Base-by-base conservation (phyloP, 345 rosid species). In the Citrus inodora region DNA sequence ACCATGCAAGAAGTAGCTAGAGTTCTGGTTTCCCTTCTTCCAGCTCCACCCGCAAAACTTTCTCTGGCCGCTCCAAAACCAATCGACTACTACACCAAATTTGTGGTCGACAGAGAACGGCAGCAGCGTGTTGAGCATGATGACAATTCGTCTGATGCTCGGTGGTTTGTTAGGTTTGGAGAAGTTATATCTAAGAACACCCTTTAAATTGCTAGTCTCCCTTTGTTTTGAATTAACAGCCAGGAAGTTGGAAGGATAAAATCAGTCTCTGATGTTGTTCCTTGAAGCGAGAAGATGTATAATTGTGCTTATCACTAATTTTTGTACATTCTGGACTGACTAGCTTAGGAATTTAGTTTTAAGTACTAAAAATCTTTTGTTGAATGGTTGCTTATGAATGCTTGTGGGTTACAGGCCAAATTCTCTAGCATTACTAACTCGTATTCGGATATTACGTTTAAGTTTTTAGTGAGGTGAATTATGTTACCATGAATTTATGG, bases 1-100 rank as follows among this genome's bases (percentile, higher is more conserved):
- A 88, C 94, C 24, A 96, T 96, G 99, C 95, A 89, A 21, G 98
- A 94, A 66, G 98, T 96, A 14, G 89, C 91, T 0, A 86, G 93
- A 74, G 94, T 92, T 67, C 71, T 96, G 76, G 82, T 88, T 40
- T 88, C 97, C 11, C 87, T 94, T 27, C 80, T 92, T 21, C 97
- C 98, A 42, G 71, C 88, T 22, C 83, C 83, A 32, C 86, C 87
- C 0, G 6, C 79, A 0, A 95, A 95, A 78, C 73, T 79, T 3
- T 65, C 77, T 51, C 55, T 84, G 0, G 71, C 42, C 32, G 74
- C 77, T 3, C 21, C 87, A 9, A 92, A 88, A 80, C 60, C 89
- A 5, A 21, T 82, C 1, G 91, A 91, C 81, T 86, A 86, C 65
- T 46, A 46, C 5, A 74, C 92, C 1, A 84, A 82, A 71, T 89